These are phyloP conservation scores for Coffea humblotiana DNA, from an alignment of 305 asterid genomes.

Conservation along the genomic window DNA sequence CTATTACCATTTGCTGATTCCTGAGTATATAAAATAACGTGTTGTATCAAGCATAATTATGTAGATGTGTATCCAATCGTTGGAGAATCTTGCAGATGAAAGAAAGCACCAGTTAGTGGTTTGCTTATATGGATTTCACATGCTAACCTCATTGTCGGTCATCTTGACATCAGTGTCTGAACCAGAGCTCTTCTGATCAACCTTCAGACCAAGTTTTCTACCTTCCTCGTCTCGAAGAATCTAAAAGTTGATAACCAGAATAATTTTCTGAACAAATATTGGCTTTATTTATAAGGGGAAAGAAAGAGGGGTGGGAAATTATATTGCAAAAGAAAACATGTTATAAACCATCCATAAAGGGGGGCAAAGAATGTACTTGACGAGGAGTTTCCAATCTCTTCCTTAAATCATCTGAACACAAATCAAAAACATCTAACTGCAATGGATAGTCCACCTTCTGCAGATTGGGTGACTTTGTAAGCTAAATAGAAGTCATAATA, in stretches of 20 bases:
- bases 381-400: constrained; percentile 91
- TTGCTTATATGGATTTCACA: constrained; percentile 17
- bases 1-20: constrained; percentile 68
- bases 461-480: not conserved
- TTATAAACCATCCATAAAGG: constrained; percentile 14
- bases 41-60: constrained; percentile 4
- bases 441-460: constrained; percentile 99
- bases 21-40: too few relatives aligned
- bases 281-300: not conserved
- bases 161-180: constrained; percentile 72
- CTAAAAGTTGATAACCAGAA: constrained; percentile 38
- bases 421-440: constrained; percentile 85
- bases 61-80: not conserved
- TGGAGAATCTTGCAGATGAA: not conserved
- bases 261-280: constrained; percentile 3
- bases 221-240: constrained; percentile 92
- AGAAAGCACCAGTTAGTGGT: not conserved
- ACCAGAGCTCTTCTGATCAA: constrained; percentile 55
- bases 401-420: constrained; percentile 88
- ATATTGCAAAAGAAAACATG: not conserved
- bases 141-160: constrained; percentile 79
- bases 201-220: constrained; percentile 78
- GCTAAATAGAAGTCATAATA: not conserved
- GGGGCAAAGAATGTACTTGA: constrained; percentile 49
- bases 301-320: not conserved